A percentile compares a stretch with the other conserved stretches of the same genome.
Conservation (phyloP, 495 filamentous ascomycete species). For the Saxispiralis lemnorum region DNA sequence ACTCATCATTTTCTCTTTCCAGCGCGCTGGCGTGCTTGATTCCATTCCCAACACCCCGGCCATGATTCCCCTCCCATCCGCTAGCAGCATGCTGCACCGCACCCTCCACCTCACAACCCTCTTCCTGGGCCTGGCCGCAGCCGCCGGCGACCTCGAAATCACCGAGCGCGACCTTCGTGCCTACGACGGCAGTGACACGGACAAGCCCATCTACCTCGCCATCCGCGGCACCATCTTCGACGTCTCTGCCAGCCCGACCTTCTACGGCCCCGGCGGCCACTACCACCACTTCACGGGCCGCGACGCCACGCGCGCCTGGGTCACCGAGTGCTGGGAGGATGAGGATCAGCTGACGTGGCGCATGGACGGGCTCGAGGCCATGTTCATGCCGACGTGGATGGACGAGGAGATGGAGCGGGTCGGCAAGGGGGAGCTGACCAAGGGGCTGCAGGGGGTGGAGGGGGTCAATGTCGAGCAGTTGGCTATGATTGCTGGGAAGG, state of each 20-base stretch:
- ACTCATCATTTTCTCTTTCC: too few species aligned
- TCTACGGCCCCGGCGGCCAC: slow-evolving; percentile 74
- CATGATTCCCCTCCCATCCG: background rate
- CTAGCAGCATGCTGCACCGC: background rate
- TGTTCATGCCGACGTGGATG: slow-evolving; percentile 61
- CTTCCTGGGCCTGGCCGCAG: background rate
- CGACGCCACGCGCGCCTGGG: slow-evolving; percentile 73
- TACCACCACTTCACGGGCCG: slow-evolving; percentile 73
- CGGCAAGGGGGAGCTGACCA: background rate
- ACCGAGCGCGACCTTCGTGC: slow-evolving; percentile 52
- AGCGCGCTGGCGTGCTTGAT: too few species aligned
- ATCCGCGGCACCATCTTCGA: slow-evolving; percentile 88
- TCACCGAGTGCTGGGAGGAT: slow-evolving; percentile 77
- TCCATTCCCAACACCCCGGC: too few species aligned
- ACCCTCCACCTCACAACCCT: background rate
- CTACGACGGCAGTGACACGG: slow-evolving; percentile 61
- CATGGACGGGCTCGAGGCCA: slow-evolving; percentile 67
- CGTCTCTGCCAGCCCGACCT: slow-evolving; percentile 49
- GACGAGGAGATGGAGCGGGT: slow-evolving; percentile 4
- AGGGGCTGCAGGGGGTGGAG: background rate
- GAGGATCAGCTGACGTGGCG: slow-evolving; percentile 51
- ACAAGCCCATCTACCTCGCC: slow-evolving; percentile 68
- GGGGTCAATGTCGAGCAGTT: background rate
- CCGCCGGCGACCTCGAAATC: slow-evolving; percentile 27
- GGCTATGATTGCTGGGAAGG: slow-evolving; percentile 25